Conservation (phyloP, 306 rosid genomes). For the Abrus precatorius region DNA sequence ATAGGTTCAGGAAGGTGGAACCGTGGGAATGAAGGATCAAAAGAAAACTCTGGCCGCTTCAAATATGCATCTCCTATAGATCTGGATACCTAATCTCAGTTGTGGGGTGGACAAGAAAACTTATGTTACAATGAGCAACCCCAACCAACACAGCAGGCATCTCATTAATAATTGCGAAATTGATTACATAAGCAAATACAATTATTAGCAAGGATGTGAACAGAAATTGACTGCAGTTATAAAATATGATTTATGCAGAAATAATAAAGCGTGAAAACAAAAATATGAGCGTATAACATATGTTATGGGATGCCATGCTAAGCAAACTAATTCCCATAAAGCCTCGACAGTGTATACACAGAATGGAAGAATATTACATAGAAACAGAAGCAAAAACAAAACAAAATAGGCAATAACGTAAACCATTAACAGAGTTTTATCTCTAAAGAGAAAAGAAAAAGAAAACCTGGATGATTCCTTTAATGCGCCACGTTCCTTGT, state of each 20-base stretch:
- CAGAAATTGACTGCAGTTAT: conserved; percentile 15
- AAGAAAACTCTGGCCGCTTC: conserved; percentile 84
- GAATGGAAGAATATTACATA: neutral
- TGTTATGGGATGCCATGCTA: conserved; percentile 3
- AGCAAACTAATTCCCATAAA: conserved; percentile 9
- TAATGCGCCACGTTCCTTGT: conserved; percentile 91
- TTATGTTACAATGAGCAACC: conserved; percentile 36
- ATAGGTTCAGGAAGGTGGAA: conserved; percentile 80
- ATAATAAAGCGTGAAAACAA: neutral
- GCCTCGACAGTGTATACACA: conserved; percentile 8
- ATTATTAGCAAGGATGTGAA: neutral
- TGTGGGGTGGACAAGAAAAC: conserved; percentile 39
- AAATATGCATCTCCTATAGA: conserved; percentile 95
- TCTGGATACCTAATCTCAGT: conserved; percentile 77
- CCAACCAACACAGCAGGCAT: conserved; percentile 32
- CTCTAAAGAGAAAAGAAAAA: conserved; percentile 23
- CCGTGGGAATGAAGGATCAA: conserved; percentile 77
- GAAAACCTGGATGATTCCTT: conserved; percentile 94
- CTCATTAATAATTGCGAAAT: conserved; percentile 28
- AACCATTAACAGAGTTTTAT: conserved; percentile 30
- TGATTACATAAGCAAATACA: conserved; percentile 24
- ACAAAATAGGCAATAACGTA: neutral
- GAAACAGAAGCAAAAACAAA: conserved; percentile 34
- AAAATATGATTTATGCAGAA: neutral
- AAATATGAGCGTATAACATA: neutral